Evolutionary conservation across 371 early-diverging fungal genomes (phyloP).

Genomic region (Catenaria anguillulae): DNA sequence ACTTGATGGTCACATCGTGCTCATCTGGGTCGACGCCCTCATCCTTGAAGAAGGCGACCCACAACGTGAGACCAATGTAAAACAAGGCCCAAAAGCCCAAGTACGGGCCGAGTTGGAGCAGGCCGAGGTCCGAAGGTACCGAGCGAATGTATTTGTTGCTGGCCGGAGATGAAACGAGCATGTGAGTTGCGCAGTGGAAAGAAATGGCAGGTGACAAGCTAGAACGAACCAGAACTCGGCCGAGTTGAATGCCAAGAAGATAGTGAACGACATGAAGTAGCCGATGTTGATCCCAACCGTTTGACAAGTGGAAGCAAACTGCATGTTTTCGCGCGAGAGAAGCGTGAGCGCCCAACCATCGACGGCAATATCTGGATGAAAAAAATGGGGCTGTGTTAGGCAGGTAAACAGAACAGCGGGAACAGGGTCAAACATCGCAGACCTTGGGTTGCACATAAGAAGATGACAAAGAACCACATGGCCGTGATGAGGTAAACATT

Average conservation of each 20-base stretch:
- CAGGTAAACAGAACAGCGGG: no score
- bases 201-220: not conserved
- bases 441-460: constrained; percentile 88
- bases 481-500: constrained; percentile 49
- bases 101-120: constrained; percentile 66
- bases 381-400: no score
- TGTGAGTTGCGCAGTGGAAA: not conserved
- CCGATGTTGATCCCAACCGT: constrained; percentile 92
- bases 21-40: constrained; percentile 30
- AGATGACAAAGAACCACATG: constrained; percentile 61
- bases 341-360: constrained; percentile 94
- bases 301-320: constrained; percentile 85
- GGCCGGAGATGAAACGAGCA: no score
- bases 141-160: constrained; percentile 80
- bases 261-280: constrained; percentile 88
- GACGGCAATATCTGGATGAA: constrained; percentile 72
- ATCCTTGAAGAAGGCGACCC: constrained; percentile 57
- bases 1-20: constrained; percentile 23
- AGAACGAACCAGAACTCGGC: constrained; percentile 54
- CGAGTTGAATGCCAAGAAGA: constrained; percentile 87
- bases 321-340: constrained; percentile 69
- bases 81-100: constrained; percentile 81
- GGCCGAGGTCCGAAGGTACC: constrained; percentile 48
- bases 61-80: constrained; percentile 70
- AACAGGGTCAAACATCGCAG: constrained; percentile 1